Evolutionary conservation across 108 stramenopile genomes (phyloP).

Genomic region (Nannochloropsis gaditana): DNA sequence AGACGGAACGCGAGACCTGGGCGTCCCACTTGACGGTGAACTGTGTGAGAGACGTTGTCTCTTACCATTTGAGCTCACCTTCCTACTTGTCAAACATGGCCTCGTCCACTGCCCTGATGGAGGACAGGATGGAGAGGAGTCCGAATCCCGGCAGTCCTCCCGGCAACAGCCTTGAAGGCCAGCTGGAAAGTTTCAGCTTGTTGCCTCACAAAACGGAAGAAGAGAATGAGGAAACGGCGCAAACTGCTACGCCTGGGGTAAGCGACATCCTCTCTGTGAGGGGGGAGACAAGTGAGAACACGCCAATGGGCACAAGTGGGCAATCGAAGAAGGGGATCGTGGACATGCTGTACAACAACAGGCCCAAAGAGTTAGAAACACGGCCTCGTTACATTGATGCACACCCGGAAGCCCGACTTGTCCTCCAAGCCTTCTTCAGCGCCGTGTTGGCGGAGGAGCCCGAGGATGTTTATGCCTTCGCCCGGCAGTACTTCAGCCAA

Average conservation of each 20-base stretch:
- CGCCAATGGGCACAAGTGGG: neutral
- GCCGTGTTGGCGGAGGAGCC: constrained; percentile 1
- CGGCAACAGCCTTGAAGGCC: neutral
- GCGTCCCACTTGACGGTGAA: no score
- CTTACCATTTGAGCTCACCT: neutral
- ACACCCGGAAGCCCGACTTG: neutral
- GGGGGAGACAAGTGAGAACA: neutral
- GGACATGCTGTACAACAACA: constrained; percentile 15
- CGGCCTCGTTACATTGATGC: neutral
- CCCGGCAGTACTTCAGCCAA: neutral
- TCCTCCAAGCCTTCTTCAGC: neutral
- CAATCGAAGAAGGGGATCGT: constrained; percentile 2
- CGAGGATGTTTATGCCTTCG: constrained; percentile 1
- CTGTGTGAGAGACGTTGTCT: no score
- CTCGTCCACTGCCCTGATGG: neutral
- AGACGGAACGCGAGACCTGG: no score
- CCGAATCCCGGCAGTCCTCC: neutral
- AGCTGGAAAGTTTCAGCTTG: constrained; percentile 3
- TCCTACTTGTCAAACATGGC: constrained; percentile 19
- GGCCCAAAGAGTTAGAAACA: neutral
- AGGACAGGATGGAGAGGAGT: neutral
- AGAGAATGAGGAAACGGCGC: neutral
- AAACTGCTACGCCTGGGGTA: neutral
- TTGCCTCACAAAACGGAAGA: constrained; percentile 14
- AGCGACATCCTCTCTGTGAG: neutral